Conservation (phyloP, 495 filamentous ascomycete species). For the Pyrenula massariospora region DNA sequence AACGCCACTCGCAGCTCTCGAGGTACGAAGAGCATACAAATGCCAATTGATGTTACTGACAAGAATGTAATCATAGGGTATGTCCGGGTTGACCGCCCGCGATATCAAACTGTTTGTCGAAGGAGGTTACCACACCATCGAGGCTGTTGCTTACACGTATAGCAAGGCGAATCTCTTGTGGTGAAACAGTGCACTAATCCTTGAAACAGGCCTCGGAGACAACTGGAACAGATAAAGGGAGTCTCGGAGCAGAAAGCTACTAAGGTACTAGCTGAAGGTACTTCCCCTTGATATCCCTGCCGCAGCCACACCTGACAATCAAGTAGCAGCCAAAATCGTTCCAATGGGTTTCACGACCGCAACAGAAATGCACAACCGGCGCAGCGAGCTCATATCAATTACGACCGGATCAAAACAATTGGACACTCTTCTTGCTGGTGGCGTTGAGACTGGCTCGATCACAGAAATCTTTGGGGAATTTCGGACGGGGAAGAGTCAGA, state of each 20-base stretch:
- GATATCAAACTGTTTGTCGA: slow-evolving; percentile 90
- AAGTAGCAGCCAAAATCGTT: slow-evolving; percentile 78
- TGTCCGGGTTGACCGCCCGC: slow-evolving; percentile 77
- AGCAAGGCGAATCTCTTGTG: background rate
- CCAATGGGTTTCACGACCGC: slow-evolving; percentile 98
- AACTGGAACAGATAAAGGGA: slow-evolving; percentile 88
- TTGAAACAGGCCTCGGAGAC: slow-evolving; percentile 53
- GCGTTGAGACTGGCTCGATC: slow-evolving; percentile 91
- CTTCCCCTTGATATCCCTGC: slow-evolving; percentile 6
- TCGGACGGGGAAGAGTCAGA: slow-evolving; percentile 93
- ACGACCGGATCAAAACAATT: slow-evolving; percentile 96
- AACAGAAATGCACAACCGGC: slow-evolving; percentile 97
- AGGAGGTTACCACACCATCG: slow-evolving; percentile 88
- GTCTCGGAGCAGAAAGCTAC: slow-evolving; percentile 93
- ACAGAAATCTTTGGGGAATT: slow-evolving; percentile 99
- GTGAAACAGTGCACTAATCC: background rate
- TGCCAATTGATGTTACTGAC: too few species aligned
- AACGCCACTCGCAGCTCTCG: slow-evolving; percentile 78
- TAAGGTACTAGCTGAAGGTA: slow-evolving; percentile 88
- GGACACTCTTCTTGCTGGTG: slow-evolving; percentile 88
- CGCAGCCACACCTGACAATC: slow-evolving; percentile 5
- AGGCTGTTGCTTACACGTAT: slow-evolving; percentile 86
- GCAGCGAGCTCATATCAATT: slow-evolving; percentile 93
- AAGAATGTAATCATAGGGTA: slow-evolving; percentile 34
- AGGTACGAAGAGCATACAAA: slow-evolving; percentile 60